A percentile compares a stretch with the other conserved stretches of the same genome.
These are phyloP conservation scores for Carpinus fangiana DNA, from an alignment of 306 rosid species.

Conservation along the genomic window DNA sequence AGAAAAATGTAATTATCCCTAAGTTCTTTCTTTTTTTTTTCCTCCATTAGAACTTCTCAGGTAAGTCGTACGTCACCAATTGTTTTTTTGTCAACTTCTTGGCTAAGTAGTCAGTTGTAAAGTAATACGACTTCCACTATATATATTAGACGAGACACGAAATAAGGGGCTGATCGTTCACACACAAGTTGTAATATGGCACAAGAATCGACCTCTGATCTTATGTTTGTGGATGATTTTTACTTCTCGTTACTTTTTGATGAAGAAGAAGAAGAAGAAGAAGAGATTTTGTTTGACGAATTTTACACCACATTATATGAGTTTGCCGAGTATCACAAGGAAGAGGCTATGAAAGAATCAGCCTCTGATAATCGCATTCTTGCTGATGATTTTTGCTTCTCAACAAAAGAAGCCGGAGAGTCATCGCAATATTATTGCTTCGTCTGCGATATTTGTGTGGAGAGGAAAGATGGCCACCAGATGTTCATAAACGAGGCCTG, in stretches of 20 bases:
- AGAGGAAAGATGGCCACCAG: slow-evolving; percentile 13
- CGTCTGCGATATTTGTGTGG: slow-evolving; percentile 53
- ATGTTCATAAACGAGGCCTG: slow-evolving; percentile 45
- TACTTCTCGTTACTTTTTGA: slow-evolving; percentile 36
- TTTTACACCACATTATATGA: no score
- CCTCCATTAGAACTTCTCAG: background rate
- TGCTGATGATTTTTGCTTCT: slow-evolving; percentile 43
- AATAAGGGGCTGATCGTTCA: background rate
- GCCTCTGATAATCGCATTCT: background rate
- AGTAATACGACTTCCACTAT: background rate
- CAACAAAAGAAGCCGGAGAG: slow-evolving; percentile 1
- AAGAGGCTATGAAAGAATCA: background rate
- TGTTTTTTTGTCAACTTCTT: no score
- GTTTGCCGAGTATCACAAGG: no score
- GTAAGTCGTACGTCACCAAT: background rate
- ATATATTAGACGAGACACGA: background rate
- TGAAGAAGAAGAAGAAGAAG: background rate
- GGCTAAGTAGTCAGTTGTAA: background rate
- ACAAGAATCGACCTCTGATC: slow-evolving; percentile 8
- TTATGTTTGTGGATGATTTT: slow-evolving; percentile 30
- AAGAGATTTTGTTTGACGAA: no score
- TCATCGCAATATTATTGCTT: slow-evolving; percentile 12
- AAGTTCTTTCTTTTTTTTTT: background rate
- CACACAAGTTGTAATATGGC: slow-evolving; percentile 23
- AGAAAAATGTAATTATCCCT: no score